Conservation (phyloP, 1,284 basidiomycete genomes). For the Cryptococcus sp. region DNA sequence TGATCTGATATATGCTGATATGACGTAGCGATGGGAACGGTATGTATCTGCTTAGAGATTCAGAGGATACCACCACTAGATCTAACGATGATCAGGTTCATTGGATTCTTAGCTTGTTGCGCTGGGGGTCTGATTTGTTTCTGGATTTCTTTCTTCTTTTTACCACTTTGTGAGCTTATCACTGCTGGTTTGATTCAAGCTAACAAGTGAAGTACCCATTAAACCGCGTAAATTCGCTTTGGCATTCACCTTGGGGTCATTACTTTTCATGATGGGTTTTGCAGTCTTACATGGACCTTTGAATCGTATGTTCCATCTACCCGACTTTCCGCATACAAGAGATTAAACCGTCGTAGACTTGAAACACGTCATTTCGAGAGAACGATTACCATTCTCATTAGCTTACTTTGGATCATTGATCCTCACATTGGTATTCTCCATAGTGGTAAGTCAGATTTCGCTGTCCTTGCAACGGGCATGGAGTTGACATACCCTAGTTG, state of each 20-base stretch:
- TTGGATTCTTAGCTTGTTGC: conserved; percentile 90
- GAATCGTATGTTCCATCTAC: conserved; percentile 34
- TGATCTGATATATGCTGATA: background rate
- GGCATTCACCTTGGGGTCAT: conserved; percentile 62
- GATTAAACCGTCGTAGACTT: conserved; percentile 54
- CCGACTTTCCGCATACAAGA: background rate
- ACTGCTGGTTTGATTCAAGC: background rate
- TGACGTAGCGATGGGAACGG: conserved; percentile 40
- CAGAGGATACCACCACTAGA: background rate
- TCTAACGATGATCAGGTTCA: conserved; percentile 55
- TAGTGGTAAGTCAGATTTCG: conserved; percentile 58
- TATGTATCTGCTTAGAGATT: conserved; percentile 6
- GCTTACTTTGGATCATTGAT: conserved; percentile 76
- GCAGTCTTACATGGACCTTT: conserved; percentile 55
- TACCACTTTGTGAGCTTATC: conserved; percentile 58
- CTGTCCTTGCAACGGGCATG: background rate
- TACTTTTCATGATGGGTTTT: conserved; percentile 36
- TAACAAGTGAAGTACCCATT: conserved; percentile 54
- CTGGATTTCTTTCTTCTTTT: conserved; percentile 85
- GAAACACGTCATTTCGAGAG: conserved; percentile 78
- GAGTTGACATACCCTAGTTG: conserved; percentile 50
- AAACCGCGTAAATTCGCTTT: conserved; percentile 85
- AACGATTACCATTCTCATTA: conserved; percentile 80
- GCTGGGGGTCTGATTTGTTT: conserved; percentile 91
- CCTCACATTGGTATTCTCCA: conserved; percentile 81